Conservation (phyloP, 148 eudicot species). For the Amaranthus hypochondriacus region DNA sequence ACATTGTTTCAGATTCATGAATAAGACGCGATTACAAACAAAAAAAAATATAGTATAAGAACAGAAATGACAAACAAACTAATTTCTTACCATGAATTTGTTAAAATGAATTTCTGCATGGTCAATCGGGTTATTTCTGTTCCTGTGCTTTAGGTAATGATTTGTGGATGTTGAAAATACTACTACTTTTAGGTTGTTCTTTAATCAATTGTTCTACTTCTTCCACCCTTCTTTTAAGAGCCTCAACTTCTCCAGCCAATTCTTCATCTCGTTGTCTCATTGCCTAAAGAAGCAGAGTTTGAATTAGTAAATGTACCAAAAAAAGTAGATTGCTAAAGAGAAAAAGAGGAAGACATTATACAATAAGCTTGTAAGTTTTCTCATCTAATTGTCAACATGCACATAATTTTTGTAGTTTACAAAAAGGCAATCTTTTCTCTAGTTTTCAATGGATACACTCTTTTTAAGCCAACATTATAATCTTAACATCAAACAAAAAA, state of each 20-base stretch:
- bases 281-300: slow-evolving; percentile 34
- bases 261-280: slow-evolving; percentile 63
- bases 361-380: background rate
- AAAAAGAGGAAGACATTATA: background rate
- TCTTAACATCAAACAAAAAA: no score
- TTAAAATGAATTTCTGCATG: background rate
- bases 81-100: slow-evolving; percentile 2
- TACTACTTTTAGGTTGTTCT: slow-evolving; percentile 39
- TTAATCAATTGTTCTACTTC: slow-evolving; percentile 50
- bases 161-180: slow-evolving; percentile 32
- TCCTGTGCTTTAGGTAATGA: slow-evolving; percentile 17
- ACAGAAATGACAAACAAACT: background rate
- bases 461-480: no score
- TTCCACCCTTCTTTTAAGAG: slow-evolving; percentile 46
- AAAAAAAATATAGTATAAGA: background rate
- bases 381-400: background rate
- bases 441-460: no score
- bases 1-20: background rate
- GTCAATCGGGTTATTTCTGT: slow-evolving; percentile 24
- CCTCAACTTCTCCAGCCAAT: slow-evolving; percentile 51
- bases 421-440: no score
- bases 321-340: background rate
- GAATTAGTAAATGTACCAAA: slow-evolving; percentile 14
- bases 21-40: background rate
- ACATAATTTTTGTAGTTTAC: background rate